These are phyloP conservation scores for Phlebiopsis flavidoalba DNA, from an alignment of 768 basidiomycete genomes.

Conservation along the genomic window DNA sequence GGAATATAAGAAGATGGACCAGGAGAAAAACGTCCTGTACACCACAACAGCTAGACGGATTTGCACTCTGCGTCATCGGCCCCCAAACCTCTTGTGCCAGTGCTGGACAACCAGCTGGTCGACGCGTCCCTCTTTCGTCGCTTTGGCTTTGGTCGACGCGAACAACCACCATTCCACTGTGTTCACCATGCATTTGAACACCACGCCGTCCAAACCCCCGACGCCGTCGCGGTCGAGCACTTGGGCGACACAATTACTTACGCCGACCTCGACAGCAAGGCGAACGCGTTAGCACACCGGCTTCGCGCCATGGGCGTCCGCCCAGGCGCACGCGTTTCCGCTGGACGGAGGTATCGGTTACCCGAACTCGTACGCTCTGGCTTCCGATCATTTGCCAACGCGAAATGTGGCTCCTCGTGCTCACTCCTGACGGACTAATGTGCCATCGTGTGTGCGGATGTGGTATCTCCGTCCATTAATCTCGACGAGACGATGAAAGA, in stretches of 20 bases:
- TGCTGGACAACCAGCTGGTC: conserved; percentile 22
- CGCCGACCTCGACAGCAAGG: conserved; percentile 41
- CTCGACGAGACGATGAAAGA: conserved; percentile 20
- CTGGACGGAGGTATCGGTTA: conserved; percentile 53
- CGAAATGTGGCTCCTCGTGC: conserved; percentile 36
- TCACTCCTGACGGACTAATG: conserved; percentile 32
- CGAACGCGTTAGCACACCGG: conserved; percentile 40
- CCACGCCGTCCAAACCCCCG: conserved; percentile 37
- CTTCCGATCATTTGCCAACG: conserved; percentile 47
- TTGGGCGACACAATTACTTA: conserved; percentile 44
- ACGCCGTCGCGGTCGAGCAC: conserved; percentile 44
- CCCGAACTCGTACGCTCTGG: conserved; percentile 48
- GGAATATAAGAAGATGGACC: conserved; percentile 8
- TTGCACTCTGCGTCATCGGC: conserved; percentile 13
- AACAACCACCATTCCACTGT: conserved; percentile 37
- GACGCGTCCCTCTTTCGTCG: conserved; percentile 40
- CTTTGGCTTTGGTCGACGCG: conserved; percentile 38
- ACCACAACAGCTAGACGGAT: neutral
- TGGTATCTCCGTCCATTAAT: conserved; percentile 13
- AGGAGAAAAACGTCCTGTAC: neutral
- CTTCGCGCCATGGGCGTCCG: conserved; percentile 39
- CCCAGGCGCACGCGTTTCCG: conserved; percentile 47
- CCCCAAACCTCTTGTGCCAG: neutral
- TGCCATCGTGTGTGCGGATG: conserved; percentile 14
- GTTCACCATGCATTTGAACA: conserved; percentile 53